Percentiles rank a stretch among this genome's conserved stretches.
Conservation (phyloP, 2,329 filamentous ascomycete genomes). For the Xylaria sp. region DNA sequence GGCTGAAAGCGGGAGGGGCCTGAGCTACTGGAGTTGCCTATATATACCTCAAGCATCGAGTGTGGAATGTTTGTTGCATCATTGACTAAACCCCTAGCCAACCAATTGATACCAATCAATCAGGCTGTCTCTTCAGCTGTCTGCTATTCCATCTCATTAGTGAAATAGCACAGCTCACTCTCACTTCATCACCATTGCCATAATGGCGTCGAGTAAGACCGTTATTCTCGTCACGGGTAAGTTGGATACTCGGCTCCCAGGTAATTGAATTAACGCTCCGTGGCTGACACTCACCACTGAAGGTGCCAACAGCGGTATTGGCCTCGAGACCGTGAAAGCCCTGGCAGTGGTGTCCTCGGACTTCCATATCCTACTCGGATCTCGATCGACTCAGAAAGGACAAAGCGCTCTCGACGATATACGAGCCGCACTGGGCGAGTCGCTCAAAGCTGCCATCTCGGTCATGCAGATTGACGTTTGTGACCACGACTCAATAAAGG, state of each 20-base stretch:
- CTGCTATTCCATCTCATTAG: neutral
- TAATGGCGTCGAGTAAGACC: constrained; percentile 42
- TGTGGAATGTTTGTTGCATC: no score
- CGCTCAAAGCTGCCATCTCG: constrained; percentile 65
- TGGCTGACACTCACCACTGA: neutral
- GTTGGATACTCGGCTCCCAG: neutral
- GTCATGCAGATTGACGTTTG: constrained; percentile 68
- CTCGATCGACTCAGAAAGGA: constrained; percentile 54
- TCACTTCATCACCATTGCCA: neutral
- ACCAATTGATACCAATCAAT: no score
- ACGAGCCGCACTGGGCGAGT: constrained; percentile 46
- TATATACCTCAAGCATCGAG: no score
- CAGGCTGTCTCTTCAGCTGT: neutral
- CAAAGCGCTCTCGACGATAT: constrained; percentile 47
- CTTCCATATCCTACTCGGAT: constrained; percentile 55
- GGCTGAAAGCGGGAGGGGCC: neutral
- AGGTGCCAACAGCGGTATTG: constrained; percentile 61
- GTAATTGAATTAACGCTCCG: neutral
- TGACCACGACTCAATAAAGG: constrained; percentile 66
- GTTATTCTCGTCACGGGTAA: constrained; percentile 50
- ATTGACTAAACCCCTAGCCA: no score
- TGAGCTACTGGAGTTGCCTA: no score
- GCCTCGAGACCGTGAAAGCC: constrained; percentile 54
- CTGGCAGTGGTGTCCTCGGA: constrained; percentile 52
- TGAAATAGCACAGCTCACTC: neutral